phyloP scores from a whole-genome alignment of 2,329 filamentous ascomycete species.

The Amphichorda felina region DNA sequence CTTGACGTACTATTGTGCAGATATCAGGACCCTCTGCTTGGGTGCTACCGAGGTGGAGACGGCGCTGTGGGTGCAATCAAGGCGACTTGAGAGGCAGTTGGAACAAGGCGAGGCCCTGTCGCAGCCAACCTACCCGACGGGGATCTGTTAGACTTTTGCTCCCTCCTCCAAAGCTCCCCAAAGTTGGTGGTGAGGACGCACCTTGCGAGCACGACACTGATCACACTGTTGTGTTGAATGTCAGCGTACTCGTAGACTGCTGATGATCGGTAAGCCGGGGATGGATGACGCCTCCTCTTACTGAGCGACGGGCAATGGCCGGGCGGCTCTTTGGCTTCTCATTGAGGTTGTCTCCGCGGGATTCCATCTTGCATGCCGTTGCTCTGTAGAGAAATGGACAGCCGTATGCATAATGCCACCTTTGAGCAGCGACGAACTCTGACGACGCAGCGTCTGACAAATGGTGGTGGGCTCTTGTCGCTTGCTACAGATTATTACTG shows the following conservation, averaged over 20 bases:
- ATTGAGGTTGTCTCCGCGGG: neutral
- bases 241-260: too few relatives aligned
- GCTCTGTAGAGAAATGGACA: too few relatives aligned
- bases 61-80: slow-evolving; percentile 18
- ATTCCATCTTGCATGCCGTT: slow-evolving; percentile 1
- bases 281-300: too few relatives aligned
- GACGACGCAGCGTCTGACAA: too few relatives aligned
- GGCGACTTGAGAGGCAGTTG: slow-evolving; percentile 18
- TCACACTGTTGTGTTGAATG: slow-evolving; percentile 3
- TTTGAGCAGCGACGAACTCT: too few relatives aligned
- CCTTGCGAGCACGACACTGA: slow-evolving; percentile 3
- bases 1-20: slow-evolving; percentile 21
- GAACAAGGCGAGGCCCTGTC: slow-evolving; percentile 9
- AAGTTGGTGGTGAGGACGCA: too few relatives aligned
- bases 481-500: too few relatives aligned
- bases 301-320: slow-evolving; percentile 1
- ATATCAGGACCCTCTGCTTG: slow-evolving; percentile 22
- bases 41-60: slow-evolving; percentile 11
- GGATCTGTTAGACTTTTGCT: too few relatives aligned
- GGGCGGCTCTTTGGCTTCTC: neutral
- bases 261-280: too few relatives aligned
- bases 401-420: too few relatives aligned
- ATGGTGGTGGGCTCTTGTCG: too few relatives aligned
- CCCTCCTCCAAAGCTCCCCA: too few relatives aligned
- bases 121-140: slow-evolving; percentile 1